These are phyloP conservation scores for Verruconis gallopava DNA, from an alignment of 2,329 filamentous ascomycete genomes.

Conservation along the genomic window DNA sequence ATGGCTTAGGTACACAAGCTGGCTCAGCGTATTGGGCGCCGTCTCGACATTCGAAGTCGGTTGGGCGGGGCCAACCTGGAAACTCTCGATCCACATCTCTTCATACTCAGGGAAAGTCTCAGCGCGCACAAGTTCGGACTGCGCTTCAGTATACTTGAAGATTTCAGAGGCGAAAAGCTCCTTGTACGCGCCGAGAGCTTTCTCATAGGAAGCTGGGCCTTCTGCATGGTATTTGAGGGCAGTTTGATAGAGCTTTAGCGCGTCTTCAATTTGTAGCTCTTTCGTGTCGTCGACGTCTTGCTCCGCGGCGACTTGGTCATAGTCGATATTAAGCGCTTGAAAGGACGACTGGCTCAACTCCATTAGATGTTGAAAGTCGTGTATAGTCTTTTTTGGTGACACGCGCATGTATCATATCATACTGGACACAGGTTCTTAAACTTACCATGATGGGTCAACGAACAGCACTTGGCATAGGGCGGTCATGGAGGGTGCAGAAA, in stretches of 20 bases:
- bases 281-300: slow-evolving; percentile 91
- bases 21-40: slow-evolving; percentile 67
- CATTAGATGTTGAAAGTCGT: too few relatives aligned
- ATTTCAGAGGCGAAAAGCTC: slow-evolving; percentile 84
- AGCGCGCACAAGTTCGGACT: slow-evolving; percentile 69
- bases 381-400: too few relatives aligned
- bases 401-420: too few relatives aligned
- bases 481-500: too few relatives aligned
- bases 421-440: too few relatives aligned
- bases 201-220: slow-evolving; percentile 60
- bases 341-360: slow-evolving; percentile 49
- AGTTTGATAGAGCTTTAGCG: slow-evolving; percentile 83
- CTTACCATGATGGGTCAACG: too few relatives aligned
- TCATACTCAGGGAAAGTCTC: slow-evolving; percentile 38
- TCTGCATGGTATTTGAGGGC: slow-evolving; percentile 87
- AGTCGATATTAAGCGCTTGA: slow-evolving; percentile 84
- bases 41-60: slow-evolving; percentile 53
- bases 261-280: slow-evolving; percentile 94
- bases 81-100: slow-evolving; percentile 25
- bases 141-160: slow-evolving; percentile 79
- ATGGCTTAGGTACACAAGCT: slow-evolving; percentile 84
- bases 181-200: slow-evolving; percentile 70
- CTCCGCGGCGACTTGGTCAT: slow-evolving; percentile 80
- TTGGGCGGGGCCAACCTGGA: slow-evolving; percentile 29
- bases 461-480: too few relatives aligned